Conservation (phyloP, 73 alveolate genomes). For the Blepharisma stoltei region DNA sequence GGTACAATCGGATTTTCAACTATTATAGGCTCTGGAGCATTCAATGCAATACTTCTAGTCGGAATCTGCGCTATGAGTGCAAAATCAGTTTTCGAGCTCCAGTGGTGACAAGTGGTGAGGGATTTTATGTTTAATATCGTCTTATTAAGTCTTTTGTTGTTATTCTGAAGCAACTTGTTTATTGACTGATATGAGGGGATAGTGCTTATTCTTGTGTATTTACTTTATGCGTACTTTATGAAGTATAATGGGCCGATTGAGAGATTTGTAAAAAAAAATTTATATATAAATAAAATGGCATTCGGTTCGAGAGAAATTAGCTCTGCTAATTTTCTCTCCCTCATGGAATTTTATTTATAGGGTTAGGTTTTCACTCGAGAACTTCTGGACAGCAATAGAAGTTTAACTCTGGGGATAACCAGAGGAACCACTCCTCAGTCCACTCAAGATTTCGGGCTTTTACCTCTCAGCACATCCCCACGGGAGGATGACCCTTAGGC, state of each 20-base stretch:
- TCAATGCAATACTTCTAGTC: conserved; percentile 4
- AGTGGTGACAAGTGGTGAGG: conserved; percentile 30
- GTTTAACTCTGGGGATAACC: too few relatives aligned
- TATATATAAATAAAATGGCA: too few relatives aligned
- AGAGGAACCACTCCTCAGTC: too few relatives aligned
- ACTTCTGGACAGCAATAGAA: too few relatives aligned
- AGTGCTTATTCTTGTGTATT: not conserved
- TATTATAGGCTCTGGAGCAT: conserved; percentile 25
- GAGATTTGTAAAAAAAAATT: not conserved
- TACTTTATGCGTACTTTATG: not conserved
- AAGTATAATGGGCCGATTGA: conserved; percentile 17
- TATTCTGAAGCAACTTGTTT: not conserved
- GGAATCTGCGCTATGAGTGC: conserved; percentile 25
- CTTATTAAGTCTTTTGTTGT: not conserved
- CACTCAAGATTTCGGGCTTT: too few relatives aligned
- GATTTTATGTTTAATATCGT: not conserved
- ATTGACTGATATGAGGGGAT: conserved; percentile 22
- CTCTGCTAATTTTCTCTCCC: too few relatives aligned
- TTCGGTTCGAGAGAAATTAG: too few relatives aligned
- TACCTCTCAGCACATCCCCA: too few relatives aligned
- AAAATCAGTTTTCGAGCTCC: conserved; percentile 5
- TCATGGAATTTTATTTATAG: too few relatives aligned
- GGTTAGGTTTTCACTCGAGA: too few relatives aligned
- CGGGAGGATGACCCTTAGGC: too few relatives aligned
- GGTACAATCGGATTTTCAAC: conserved; percentile 8